Conservation (phyloP, 768 basidiomycete species). For the Phanerodontia chrysosporium region DNA sequence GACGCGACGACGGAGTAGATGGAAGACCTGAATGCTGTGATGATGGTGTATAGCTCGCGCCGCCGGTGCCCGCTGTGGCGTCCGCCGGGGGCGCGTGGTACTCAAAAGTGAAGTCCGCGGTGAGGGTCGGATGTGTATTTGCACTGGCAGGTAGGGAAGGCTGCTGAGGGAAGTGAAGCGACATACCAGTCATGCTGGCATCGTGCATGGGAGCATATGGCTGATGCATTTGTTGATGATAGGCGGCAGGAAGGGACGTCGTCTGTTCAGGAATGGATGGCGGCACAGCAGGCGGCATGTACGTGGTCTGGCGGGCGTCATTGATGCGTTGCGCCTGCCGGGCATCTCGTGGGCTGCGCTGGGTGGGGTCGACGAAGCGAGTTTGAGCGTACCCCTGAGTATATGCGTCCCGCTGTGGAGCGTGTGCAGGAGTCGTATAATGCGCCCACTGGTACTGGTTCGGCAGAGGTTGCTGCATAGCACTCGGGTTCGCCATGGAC, state of each 20-base stretch:
- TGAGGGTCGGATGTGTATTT: neutral
- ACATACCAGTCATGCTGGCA: neutral
- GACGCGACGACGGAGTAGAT: neutral
- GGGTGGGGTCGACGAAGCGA: neutral
- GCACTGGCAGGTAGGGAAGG: neutral
- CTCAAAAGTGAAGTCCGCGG: neutral
- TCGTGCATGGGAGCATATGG: neutral
- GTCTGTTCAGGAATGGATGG: neutral
- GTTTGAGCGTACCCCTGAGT: neutral
- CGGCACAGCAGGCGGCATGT: neutral
- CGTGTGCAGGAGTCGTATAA: neutral
- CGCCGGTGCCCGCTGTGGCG: neutral
- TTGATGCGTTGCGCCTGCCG: neutral
- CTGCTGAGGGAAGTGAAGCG: neutral
- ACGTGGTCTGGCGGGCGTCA: neutral
- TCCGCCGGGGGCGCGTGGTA: neutral
- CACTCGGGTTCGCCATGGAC: neutral
- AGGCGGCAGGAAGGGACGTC: neutral
- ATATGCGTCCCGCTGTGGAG: neutral
- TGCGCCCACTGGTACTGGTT: constrained; percentile 5
- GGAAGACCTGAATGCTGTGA: neutral
- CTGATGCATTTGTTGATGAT: neutral
- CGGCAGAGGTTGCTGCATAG: neutral
- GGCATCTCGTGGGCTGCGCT: neutral
- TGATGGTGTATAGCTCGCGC: neutral